Conservation (phyloP, 768 basidiomycete species). For the Tricholoma sp. region DNA sequence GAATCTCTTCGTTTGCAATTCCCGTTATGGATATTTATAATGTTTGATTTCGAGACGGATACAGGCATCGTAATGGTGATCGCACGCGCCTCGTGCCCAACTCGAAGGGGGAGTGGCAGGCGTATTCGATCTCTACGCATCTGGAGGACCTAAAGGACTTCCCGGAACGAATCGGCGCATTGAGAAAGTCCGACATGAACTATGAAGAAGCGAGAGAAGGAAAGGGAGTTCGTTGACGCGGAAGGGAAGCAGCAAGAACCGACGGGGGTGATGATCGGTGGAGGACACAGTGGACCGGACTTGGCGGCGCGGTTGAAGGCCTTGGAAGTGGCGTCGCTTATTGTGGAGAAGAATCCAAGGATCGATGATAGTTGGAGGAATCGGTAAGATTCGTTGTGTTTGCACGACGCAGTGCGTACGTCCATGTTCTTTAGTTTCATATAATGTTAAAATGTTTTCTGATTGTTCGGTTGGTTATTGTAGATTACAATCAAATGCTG, state of each 20-base stretch:
- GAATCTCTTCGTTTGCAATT: conserved; percentile 29
- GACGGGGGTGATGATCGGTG: conserved; percentile 50
- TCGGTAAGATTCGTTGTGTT: conserved; percentile 51
- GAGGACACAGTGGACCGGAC: conserved; percentile 52
- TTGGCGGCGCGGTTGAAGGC: conserved; percentile 59
- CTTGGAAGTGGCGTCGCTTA: conserved; percentile 51
- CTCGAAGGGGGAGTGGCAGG: no score
- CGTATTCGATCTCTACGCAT: no score
- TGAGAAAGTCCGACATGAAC: no score
- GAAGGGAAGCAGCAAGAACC: conserved; percentile 47
- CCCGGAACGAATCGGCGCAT: no score
- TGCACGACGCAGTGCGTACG: conserved; percentile 49
- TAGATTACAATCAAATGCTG: no score
- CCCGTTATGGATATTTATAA: conserved; percentile 48
- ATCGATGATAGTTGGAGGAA: conserved; percentile 58
- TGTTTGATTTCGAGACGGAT: conserved; percentile 44
- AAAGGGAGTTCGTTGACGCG: no score
- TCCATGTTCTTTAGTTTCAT: conserved; percentile 3
- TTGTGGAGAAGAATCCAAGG: conserved; percentile 50
- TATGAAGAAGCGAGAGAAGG: no score
- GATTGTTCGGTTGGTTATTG: no score
- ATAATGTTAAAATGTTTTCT: background rate
- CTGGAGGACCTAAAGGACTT: no score
- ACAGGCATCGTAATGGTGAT: conserved; percentile 41
- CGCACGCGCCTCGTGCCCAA: no score